A percentile compares a stretch with the other conserved stretches of the same genome.
phyloP scores from a whole-genome alignment of 345 rosid genomes.

The Populus alba region DNA sequence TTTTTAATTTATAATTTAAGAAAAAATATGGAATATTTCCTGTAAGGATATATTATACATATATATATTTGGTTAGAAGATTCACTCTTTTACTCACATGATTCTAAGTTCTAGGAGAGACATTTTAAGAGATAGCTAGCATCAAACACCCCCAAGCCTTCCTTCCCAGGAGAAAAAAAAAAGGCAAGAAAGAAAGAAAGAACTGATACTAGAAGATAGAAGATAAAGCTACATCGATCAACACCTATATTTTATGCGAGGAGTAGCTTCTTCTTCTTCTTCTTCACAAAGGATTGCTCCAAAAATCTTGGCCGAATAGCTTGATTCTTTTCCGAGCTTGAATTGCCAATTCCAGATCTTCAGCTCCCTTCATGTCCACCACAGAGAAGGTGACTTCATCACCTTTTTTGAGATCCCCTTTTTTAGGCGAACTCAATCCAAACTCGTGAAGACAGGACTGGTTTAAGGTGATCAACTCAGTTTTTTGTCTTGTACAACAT shows the following conservation, averaged over 20 bases:
- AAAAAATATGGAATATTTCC: background rate
- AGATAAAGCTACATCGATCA: too few species aligned
- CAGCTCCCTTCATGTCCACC: background rate
- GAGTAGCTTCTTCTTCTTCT: too few species aligned
- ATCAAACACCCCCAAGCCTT: too few species aligned
- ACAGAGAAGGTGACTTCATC: background rate
- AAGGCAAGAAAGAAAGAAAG: too few species aligned
- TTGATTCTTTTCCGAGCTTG: background rate
- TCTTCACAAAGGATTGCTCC: background rate
- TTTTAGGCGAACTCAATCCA: background rate
- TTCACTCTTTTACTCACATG: background rate
- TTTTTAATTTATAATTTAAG: background rate
- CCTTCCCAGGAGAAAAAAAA: too few species aligned
- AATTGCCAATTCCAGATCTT: background rate
- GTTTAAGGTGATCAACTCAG: background rate
- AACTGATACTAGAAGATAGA: too few species aligned
- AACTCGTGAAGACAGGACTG: background rate
- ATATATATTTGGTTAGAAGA: too few species aligned
- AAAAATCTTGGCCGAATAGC: background rate
- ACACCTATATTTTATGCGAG: too few species aligned
- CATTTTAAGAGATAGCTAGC: background rate
- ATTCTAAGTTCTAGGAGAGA: background rate
- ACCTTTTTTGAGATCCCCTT: background rate
- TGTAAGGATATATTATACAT: too few species aligned
- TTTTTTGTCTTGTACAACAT: background rate